Conservation (phyloP, 2,329 filamentous ascomycete species). For the Mollisiaceae sp. region DNA sequence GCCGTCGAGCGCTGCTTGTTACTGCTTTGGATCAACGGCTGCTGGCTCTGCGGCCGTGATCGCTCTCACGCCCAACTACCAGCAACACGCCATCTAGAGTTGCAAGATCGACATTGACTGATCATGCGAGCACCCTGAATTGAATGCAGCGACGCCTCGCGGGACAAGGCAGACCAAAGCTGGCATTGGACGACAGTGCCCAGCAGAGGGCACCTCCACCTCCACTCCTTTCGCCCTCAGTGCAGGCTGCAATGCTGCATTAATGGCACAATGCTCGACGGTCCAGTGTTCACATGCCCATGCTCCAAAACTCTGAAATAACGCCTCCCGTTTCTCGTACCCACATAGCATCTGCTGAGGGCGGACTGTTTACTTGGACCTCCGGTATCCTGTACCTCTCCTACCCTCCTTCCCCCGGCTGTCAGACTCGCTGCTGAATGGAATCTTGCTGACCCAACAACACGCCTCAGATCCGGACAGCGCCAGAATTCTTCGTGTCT, state of each 20-base stretch:
- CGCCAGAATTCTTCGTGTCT: constrained; percentile 14
- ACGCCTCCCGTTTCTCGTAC: constrained; percentile 13
- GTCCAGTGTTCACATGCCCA: constrained; percentile 10
- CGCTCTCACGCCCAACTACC: background rate
- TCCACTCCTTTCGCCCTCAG: constrained; percentile 1
- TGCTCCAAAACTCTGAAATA: background rate
- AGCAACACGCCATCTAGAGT: constrained; percentile 32
- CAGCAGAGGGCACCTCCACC: background rate
- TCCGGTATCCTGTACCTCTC: background rate
- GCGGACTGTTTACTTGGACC: background rate
- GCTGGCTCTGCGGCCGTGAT: background rate
- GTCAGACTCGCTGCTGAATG: constrained; percentile 14
- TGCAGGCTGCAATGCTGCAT: constrained; percentile 8
- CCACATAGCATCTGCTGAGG: background rate
- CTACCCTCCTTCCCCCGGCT: background rate
- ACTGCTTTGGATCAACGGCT: background rate
- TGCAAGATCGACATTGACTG: constrained; percentile 36
- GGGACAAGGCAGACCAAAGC: constrained; percentile 18
- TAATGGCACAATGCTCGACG: background rate
- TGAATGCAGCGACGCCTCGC: constrained; percentile 23
- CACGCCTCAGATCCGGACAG: constrained; percentile 3
- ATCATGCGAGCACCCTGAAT: constrained; percentile 39
- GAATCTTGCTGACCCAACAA: constrained; percentile 31
- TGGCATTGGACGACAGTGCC: constrained; percentile 20
- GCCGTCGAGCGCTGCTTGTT: constrained; percentile 4